These are phyloP conservation scores for Closterium sp. DNA, from an alignment of 139 green algal genomes.

Conservation along the genomic window DNA sequence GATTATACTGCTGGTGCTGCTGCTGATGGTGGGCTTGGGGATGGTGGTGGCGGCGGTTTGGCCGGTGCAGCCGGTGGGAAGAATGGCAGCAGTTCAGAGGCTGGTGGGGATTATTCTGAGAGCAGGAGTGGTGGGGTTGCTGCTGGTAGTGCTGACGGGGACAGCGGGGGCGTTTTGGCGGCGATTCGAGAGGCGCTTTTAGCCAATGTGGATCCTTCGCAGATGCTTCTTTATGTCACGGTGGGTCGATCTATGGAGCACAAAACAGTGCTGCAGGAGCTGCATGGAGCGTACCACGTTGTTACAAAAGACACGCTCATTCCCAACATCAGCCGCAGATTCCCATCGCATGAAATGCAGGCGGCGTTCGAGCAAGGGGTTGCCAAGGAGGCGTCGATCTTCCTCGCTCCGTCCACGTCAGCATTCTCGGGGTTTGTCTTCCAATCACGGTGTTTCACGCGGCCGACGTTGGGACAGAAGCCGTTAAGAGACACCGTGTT, in stretches of 20 bases:
- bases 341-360: background rate
- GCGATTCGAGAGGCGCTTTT: background rate
- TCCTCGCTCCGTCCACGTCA: background rate
- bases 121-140: background rate
- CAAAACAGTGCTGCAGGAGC: background rate
- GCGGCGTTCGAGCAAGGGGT: background rate
- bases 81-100: background rate
- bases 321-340: background rate
- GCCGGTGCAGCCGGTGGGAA: background rate
- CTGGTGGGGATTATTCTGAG: background rate
- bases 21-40: background rate
- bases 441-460: conserved; percentile 7
- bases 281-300: background rate
- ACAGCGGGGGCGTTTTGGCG: background rate
- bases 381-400: background rate
- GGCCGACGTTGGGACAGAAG: background rate
- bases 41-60: background rate
- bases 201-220: background rate
- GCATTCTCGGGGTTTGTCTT: background rate
- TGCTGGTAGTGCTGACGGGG: background rate
- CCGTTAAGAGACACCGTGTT: background rate
- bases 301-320: conserved; percentile 5
- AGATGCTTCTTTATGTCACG: background rate
- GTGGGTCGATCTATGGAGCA: background rate
- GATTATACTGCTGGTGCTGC: background rate